A percentile compares a stretch with the other conserved stretches of the same genome.
These are phyloP conservation scores for Ajuga reptans DNA, from an alignment of 305 asterid genomes.

Conservation along the genomic window DNA sequence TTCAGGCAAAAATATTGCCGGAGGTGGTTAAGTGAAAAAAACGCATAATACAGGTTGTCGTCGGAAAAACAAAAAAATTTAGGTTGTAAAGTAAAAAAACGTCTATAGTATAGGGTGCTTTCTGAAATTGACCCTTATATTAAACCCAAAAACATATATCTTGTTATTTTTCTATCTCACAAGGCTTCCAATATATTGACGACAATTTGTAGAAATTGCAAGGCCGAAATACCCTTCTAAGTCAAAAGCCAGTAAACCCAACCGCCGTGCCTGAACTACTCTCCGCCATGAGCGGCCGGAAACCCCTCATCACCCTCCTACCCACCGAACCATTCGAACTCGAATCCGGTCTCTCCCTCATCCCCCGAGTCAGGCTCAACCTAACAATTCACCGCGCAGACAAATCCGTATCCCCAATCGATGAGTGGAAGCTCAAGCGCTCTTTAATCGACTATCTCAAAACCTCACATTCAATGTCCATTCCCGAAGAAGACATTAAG, in stretches of 20 bases:
- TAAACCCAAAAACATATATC: too few relatives aligned
- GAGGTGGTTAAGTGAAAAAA: too few relatives aligned
- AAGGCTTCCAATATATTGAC: too few relatives aligned
- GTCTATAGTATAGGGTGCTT: too few relatives aligned
- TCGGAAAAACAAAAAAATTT: too few relatives aligned
- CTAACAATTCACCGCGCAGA: constrained; percentile 74
- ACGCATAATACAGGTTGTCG: too few relatives aligned
- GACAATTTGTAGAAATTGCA: too few relatives aligned
- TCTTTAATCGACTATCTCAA: constrained; percentile 61
- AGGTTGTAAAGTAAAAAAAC: too few relatives aligned
- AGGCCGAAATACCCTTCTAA: too few relatives aligned
- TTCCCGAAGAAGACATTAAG: constrained; percentile 54
- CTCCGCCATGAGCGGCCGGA: constrained; percentile 41
- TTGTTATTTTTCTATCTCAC: too few relatives aligned
- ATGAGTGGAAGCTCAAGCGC: constrained; percentile 91
- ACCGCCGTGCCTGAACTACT: background rate
- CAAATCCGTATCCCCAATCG: constrained; percentile 62
- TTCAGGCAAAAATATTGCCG: too few relatives aligned
- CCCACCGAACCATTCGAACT: constrained; percentile 57
- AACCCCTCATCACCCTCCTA: constrained; percentile 23
- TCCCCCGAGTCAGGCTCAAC: constrained; percentile 65
- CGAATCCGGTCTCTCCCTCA: constrained; percentile 55
- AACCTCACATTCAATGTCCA: constrained; percentile 41
- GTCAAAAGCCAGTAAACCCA: background rate
- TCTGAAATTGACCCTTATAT: too few relatives aligned